Conservation (phyloP, 2,329 filamentous ascomycete species). For the Fusarium nematophilum region DNA sequence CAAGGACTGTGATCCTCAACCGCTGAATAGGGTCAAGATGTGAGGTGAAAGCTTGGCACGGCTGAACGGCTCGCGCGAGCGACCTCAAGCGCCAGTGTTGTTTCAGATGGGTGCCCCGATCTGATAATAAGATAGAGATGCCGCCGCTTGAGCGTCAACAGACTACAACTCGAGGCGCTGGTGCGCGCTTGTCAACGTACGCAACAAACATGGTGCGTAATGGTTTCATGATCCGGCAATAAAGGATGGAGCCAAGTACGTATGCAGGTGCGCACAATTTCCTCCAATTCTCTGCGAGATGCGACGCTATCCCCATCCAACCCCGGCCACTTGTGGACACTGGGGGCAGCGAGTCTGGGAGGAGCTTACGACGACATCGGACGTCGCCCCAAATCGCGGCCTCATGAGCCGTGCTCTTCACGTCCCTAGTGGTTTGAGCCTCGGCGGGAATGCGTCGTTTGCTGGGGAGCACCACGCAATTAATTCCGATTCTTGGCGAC, state of each 20-base stretch:
- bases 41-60: not conserved
- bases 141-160: no score
- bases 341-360: not conserved
- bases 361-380: constrained; percentile 35
- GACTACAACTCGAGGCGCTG: no score
- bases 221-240: constrained; percentile 6
- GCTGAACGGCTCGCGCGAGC: not conserved
- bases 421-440: not conserved
- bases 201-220: constrained; percentile 7
- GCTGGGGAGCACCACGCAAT: constrained; percentile 1
- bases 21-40: not conserved
- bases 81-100: not conserved
- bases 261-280: not conserved
- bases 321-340: constrained; percentile 17
- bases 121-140: constrained; percentile 4
- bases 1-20: no score
- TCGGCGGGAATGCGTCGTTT: not conserved
- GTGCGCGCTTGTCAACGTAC: no score
- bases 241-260: constrained; percentile 8
- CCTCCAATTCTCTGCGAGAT: not conserved
- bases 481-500: not conserved
- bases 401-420: constrained; percentile 3
- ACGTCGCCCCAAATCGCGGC: constrained; percentile 14
- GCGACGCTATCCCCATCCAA: constrained; percentile 8
- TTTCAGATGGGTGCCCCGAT: constrained; percentile 2